phyloP scores from a whole-genome alignment of 345 rosid species.

The Eucalyptus dawsonii region DNA sequence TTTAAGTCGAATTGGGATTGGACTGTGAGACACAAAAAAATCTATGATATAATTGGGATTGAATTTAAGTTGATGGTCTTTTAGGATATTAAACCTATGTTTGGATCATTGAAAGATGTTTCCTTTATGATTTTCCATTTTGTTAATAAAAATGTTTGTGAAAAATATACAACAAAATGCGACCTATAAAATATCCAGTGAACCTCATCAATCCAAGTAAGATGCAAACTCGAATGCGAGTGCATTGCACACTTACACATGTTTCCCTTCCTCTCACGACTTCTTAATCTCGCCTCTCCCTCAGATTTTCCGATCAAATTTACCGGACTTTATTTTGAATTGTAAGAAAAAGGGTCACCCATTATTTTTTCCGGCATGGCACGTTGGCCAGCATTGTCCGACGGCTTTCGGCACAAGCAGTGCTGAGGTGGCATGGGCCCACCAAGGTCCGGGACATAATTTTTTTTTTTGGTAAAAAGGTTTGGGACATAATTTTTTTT shows the following conservation, averaged over 20 bases:
- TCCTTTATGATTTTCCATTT: no score
- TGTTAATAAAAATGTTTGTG: neutral
- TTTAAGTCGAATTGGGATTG: no score
- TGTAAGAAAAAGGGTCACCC: neutral
- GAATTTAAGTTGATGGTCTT: rapidly evolving
- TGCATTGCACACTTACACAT: neutral
- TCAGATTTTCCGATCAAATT: neutral
- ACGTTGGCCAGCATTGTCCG: rapidly evolving
- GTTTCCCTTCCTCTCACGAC: no score
- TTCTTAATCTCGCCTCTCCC: no score
- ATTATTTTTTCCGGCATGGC: neutral
- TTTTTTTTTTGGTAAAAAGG: no score
- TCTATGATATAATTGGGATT: rapidly evolving
- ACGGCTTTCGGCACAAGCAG: neutral
- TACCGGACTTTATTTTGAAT: neutral
- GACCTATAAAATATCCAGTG: no score
- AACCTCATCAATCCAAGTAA: no score
- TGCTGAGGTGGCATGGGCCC: neutral
- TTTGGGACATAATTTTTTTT: no score
- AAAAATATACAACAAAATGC: no score
- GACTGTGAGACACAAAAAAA: no score
- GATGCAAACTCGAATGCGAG: neutral
- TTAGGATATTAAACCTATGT: no score
- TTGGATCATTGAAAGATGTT: rapidly evolving
- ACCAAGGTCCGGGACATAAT: neutral